These are phyloP conservation scores for Quambalaria eucalypti DNA, from an alignment of 1,284 basidiomycete species.

Conservation along the genomic window DNA sequence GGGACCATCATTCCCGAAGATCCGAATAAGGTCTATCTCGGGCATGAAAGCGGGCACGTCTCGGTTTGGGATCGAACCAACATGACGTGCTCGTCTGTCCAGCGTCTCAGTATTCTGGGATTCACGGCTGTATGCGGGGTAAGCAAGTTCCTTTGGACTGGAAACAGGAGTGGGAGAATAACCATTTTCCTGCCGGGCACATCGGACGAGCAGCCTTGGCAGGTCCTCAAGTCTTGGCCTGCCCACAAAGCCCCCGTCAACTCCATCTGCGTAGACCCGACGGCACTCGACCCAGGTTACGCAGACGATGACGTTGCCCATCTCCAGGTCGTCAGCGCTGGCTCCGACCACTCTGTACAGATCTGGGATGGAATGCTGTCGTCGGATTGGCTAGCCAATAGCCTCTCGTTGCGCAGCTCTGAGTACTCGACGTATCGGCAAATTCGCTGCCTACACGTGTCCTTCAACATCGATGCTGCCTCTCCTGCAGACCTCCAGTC, in stretches of 20 bases:
- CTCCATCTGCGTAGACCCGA: slow-evolving; percentile 56
- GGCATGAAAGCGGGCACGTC: slow-evolving; percentile 75
- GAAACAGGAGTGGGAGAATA: slow-evolving; percentile 70
- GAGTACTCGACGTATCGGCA: slow-evolving; percentile 71
- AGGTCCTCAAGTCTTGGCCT: slow-evolving; percentile 77
- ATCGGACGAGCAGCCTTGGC: slow-evolving; percentile 53
- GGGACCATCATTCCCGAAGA: slow-evolving; percentile 67
- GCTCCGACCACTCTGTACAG: slow-evolving; percentile 64
- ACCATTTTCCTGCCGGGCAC: slow-evolving; percentile 66
- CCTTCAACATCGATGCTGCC: slow-evolving; percentile 88
- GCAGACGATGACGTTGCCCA: slow-evolving; percentile 33
- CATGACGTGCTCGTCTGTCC: slow-evolving; percentile 22
- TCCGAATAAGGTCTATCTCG: slow-evolving; percentile 67
- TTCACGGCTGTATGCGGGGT: slow-evolving; percentile 36
- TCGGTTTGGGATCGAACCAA: slow-evolving; percentile 28
- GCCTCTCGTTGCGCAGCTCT: slow-evolving; percentile 64
- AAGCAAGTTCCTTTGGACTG: slow-evolving; percentile 62
- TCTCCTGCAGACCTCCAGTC: slow-evolving; percentile 62
- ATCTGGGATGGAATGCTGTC: slow-evolving; percentile 87
- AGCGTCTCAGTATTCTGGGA: slow-evolving; percentile 20
- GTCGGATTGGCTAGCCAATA: slow-evolving; percentile 75
- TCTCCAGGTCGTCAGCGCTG: slow-evolving; percentile 67
- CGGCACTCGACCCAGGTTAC: slow-evolving; percentile 13
- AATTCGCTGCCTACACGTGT: slow-evolving; percentile 69
- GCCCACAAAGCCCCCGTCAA: slow-evolving; percentile 69